These are phyloP conservation scores for Taiozyma onychis DNA, from an alignment of 1,139 yeast genomes.

Conservation along the genomic window DNA sequence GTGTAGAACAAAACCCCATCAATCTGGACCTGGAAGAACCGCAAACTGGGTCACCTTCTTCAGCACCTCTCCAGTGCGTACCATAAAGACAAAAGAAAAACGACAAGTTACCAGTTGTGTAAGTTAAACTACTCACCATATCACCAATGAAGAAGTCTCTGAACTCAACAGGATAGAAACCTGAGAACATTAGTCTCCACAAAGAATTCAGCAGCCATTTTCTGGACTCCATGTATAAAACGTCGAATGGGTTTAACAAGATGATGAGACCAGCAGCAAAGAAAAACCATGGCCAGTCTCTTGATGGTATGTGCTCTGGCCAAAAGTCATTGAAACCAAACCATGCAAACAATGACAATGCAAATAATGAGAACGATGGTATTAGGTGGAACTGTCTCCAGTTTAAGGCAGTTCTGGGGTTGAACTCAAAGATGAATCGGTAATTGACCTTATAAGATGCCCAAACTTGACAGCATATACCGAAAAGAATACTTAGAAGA, in stretches of 20 bases:
- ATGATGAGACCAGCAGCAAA: constrained; percentile 45
- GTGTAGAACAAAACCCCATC: constrained; percentile 76
- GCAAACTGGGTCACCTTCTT: constrained; percentile 46
- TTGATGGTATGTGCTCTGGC: constrained; percentile 54
- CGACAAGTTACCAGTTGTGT: constrained; percentile 79
- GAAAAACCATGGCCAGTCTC: constrained; percentile 79
- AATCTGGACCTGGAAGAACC: constrained; percentile 72
- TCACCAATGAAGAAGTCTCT: constrained; percentile 93
- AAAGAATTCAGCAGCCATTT: constrained; percentile 71
- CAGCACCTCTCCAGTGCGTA: constrained; percentile 55
- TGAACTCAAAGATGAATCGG: constrained; percentile 85
- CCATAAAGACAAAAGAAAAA: constrained; percentile 82
- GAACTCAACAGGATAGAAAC: constrained; percentile 91
- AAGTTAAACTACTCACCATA: constrained; percentile 80
- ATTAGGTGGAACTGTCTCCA: constrained; percentile 50
- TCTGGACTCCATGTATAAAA: constrained; percentile 28
- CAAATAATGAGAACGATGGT: constrained; percentile 53
- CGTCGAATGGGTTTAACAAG: constrained; percentile 54
- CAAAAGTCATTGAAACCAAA: constrained; percentile 69
- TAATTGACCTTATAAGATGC: constrained; percentile 73
- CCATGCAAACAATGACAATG: constrained; percentile 62
- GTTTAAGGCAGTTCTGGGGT: constrained; percentile 64
- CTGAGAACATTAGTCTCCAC: constrained; percentile 72
- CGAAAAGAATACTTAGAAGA: constrained; percentile 57
- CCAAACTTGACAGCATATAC: constrained; percentile 70